Percentiles rank a stretch among this genome's conserved stretches.
phyloP scores from a whole-genome alignment of 768 basidiomycete species.

The Tephrocybe rancida region DNA sequence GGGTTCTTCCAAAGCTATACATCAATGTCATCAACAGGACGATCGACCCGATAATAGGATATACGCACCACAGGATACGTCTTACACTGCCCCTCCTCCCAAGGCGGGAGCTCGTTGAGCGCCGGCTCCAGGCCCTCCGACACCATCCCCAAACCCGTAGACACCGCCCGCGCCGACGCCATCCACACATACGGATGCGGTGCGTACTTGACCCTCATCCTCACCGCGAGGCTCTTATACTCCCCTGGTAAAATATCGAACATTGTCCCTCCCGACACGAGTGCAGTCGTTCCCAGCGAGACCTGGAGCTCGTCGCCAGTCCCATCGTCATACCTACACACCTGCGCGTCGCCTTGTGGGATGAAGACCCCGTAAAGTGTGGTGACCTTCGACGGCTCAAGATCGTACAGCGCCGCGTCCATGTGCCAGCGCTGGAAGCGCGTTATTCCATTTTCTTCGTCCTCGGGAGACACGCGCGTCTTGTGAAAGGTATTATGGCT shows the following conservation, averaged over 20 bases:
- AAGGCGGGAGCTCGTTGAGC: conserved; percentile 73
- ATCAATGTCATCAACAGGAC: neutral
- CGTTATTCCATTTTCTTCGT: conserved; percentile 75
- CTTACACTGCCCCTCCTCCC: conserved; percentile 80
- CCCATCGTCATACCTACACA: conserved; percentile 80
- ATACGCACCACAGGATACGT: conserved; percentile 57
- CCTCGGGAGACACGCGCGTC: conserved; percentile 68
- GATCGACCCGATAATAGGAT: conserved; percentile 19
- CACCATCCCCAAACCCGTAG: conserved; percentile 85
- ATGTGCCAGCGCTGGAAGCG: conserved; percentile 94
- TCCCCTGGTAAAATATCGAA: conserved; percentile 74
- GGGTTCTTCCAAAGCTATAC: conserved; percentile 91
- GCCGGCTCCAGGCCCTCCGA: conserved; percentile 73
- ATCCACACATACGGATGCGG: conserved; percentile 94
- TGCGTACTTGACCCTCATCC: conserved; percentile 74
- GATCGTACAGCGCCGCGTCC: conserved; percentile 81
- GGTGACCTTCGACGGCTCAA: conserved; percentile 80
- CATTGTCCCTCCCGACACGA: conserved; percentile 80
- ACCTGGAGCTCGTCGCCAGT: conserved; percentile 83
- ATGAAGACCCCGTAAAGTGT: conserved; percentile 80
- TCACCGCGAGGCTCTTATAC: conserved; percentile 80
- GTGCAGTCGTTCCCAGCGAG: conserved; percentile 85
- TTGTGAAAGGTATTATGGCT: conserved; percentile 88
- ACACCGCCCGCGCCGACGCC: conserved; percentile 69
- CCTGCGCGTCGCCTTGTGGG: conserved; percentile 67